Evolutionary conservation across 2,329 filamentous ascomycete genomes (phyloP).

Genomic region (Colletotrichum camelliae): DNA sequence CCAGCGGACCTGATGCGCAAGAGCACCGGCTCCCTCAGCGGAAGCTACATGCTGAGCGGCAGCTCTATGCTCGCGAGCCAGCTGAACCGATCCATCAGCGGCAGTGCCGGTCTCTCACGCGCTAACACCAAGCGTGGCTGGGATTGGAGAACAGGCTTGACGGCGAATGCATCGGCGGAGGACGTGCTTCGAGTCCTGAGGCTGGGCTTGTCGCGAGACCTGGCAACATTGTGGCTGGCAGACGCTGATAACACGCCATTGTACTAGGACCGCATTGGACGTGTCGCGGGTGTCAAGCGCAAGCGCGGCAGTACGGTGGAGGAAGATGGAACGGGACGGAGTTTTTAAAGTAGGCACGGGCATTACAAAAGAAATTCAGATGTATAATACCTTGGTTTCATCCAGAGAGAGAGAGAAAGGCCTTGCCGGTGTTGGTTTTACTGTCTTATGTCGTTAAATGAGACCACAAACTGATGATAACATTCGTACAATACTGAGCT

Average conservation of each 20-base stretch:
- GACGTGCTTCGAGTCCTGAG: slow-evolving; percentile 78
- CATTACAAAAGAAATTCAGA: slow-evolving; percentile 7
- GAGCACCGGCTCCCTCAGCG: slow-evolving; percentile 59
- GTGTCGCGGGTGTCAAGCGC: slow-evolving; percentile 15
- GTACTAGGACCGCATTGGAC: slow-evolving; percentile 33
- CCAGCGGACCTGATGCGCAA: slow-evolving; percentile 66
- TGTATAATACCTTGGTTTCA: slow-evolving; percentile 4
- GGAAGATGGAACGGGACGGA: neutral
- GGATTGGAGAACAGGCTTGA: slow-evolving; percentile 84
- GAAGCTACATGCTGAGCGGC: slow-evolving; percentile 72
- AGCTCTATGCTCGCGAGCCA: slow-evolving; percentile 73
- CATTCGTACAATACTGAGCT: neutral
- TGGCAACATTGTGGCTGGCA: slow-evolving; percentile 72
- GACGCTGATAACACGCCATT: slow-evolving; percentile 64
- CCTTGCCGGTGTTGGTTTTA: neutral
- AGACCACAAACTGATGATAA: neutral
- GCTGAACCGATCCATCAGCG: slow-evolving; percentile 62
- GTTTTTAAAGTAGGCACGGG: neutral
- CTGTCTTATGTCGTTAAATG: neutral
- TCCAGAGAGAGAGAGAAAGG: neutral
- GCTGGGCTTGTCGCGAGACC: slow-evolving; percentile 74
- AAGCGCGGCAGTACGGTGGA: neutral
- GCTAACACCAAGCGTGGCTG: slow-evolving; percentile 63
- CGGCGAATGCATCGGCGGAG: slow-evolving; percentile 63
- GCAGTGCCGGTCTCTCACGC: slow-evolving; percentile 36